Conservation (phyloP, 2,329 filamentous ascomycete genomes). For the Pseudopithomyces maydicus region DNA sequence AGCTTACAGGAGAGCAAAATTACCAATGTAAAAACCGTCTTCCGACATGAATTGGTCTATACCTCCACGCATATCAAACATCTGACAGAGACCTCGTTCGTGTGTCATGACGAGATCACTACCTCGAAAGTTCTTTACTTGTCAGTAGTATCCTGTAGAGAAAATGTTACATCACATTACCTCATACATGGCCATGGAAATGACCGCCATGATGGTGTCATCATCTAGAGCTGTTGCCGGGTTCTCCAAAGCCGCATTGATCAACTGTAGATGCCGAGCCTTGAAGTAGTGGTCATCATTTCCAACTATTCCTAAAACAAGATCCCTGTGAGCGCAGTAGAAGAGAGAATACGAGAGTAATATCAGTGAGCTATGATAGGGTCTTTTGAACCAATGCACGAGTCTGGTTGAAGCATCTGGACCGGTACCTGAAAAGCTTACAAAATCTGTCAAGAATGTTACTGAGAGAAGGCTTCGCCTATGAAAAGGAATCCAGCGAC, state of each 20-base stretch:
- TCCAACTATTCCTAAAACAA: conserved; percentile 4
- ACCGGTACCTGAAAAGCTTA: not conserved
- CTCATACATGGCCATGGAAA: conserved; percentile 23
- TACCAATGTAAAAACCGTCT: conserved; percentile 13
- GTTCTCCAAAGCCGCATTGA: conserved; percentile 17
- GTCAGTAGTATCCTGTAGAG: not conserved
- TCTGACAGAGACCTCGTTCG: conserved; percentile 18
- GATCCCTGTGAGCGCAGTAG: conserved; percentile 17
- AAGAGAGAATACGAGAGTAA: conserved; percentile 16
- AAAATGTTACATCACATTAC: conserved; percentile 4
- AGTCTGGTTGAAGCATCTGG: conserved; percentile 12
- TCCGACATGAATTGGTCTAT: conserved; percentile 15
- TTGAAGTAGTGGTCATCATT: conserved; percentile 19
- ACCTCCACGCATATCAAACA: conserved; percentile 18
- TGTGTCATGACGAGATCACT: conserved; percentile 15
- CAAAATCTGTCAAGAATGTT: not conserved
- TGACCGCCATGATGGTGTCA: conserved; percentile 17
- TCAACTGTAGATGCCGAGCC: conserved; percentile 13
- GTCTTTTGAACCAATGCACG: conserved; percentile 13
- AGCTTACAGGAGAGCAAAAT: conserved; percentile 18
- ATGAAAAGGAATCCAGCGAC: not conserved
- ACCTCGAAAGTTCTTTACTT: conserved; percentile 18
- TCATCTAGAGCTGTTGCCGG: conserved; percentile 13
- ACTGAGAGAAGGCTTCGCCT: not conserved
- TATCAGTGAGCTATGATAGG: conserved; percentile 12